A percentile compares a stretch with the other conserved stretches of the same genome.
Conservation (phyloP, 169 alveolate species). For the Plasmodium vivax region DNA sequence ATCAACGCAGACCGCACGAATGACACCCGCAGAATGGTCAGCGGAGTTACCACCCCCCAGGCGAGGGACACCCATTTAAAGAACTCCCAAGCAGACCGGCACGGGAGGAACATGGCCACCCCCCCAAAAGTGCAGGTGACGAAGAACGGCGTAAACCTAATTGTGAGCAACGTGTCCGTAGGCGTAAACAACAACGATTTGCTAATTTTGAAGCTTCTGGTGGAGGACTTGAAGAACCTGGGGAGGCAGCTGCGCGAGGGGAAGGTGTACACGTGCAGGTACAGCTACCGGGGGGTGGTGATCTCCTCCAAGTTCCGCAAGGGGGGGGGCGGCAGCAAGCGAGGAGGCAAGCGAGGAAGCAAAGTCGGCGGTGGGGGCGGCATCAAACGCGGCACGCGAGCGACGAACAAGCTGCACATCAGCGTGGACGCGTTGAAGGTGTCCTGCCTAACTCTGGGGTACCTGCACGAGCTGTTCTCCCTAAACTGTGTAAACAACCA, state of each 20-base stretch:
- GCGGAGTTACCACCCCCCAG: neutral
- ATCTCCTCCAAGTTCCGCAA: slow-evolving; percentile 52
- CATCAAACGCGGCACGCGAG: neutral
- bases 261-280: slow-evolving; percentile 24
- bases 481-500: slow-evolving; percentile 30
- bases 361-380: neutral
- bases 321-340: neutral
- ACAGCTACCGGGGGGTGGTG: slow-evolving; percentile 15
- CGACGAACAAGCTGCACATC: slow-evolving; percentile 4
- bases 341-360: neutral
- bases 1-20: too few species aligned
- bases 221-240: neutral
- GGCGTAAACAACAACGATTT: slow-evolving; percentile 43
- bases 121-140: neutral
- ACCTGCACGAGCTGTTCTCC: slow-evolving; percentile 32
- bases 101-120: neutral
- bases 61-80: neutral
- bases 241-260: neutral
- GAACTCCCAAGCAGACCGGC: neutral
- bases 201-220: neutral
- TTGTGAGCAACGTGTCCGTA: slow-evolving; percentile 5
- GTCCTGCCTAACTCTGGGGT: slow-evolving; percentile 8
- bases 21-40: neutral
- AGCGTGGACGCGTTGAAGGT: slow-evolving; percentile 28
- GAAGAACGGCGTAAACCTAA: slow-evolving; percentile 1